Evolutionary conservation across 345 rosid species (phyloP).

Genomic region (Eutrema yunnanense): DNA sequence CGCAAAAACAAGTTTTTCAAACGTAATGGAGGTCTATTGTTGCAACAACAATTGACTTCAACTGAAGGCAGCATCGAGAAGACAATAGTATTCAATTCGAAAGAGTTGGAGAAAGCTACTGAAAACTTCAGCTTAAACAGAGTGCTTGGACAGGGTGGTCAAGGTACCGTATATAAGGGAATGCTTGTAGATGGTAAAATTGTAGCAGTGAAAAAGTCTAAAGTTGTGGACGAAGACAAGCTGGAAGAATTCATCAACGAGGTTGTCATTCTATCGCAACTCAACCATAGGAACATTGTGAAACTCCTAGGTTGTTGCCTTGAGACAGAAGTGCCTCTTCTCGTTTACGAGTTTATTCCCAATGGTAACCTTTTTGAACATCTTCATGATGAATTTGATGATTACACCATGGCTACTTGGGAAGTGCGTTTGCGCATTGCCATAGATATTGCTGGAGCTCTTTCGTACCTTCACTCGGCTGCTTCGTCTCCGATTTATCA

Average conservation of each 20-base stretch:
- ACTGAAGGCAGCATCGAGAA: background rate
- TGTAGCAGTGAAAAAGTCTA: no score
- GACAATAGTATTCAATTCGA: background rate
- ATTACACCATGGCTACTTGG: background rate
- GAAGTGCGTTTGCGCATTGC: background rate
- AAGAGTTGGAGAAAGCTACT: no score
- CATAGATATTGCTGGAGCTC: background rate
- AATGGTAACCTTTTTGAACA: slow-evolving; percentile 8
- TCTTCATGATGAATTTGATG: background rate
- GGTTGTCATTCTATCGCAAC: background rate
- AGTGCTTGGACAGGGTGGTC: slow-evolving; percentile 7
- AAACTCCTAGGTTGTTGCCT: slow-evolving; percentile 6
- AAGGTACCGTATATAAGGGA: no score
- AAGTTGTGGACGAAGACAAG: background rate
- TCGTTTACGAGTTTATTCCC: slow-evolving; percentile 6
- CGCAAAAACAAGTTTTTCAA: background rate
- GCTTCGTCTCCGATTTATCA: background rate
- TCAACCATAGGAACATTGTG: slow-evolving; percentile 5
- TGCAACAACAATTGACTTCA: slow-evolving; percentile 1
- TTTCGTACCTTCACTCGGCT: background rate
- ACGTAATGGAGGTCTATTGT: background rate
- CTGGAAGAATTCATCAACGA: slow-evolving; percentile 7
- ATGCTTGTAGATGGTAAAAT: no score
- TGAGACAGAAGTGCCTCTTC: slow-evolving; percentile 4
- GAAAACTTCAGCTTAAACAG: background rate